phyloP scores from a whole-genome alignment of 768 basidiomycete genomes.

The Lactarius akahatsu region DNA sequence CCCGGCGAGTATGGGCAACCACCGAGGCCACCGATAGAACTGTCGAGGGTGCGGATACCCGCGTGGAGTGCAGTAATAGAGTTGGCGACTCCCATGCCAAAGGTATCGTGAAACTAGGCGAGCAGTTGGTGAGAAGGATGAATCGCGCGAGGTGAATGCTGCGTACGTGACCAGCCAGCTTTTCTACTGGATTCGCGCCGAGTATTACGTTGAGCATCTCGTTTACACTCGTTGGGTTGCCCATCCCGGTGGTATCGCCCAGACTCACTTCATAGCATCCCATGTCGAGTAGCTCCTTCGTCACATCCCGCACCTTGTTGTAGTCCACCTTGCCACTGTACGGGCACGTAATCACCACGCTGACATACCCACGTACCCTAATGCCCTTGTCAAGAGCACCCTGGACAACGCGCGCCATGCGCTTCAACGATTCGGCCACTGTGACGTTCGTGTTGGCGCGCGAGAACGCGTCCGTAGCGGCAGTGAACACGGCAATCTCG shows the following conservation, averaged over 20 bases:
- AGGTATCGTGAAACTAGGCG: slow-evolving; percentile 84
- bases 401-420: slow-evolving; percentile 59
- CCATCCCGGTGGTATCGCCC: slow-evolving; percentile 90
- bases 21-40: slow-evolving; percentile 85
- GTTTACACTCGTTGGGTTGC: slow-evolving; percentile 66
- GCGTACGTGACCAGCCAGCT: slow-evolving; percentile 71
- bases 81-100: slow-evolving; percentile 78
- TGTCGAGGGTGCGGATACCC: slow-evolving; percentile 80
- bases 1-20: slow-evolving; percentile 97
- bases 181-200: slow-evolving; percentile 56
- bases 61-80: slow-evolving; percentile 66
- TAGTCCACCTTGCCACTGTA: slow-evolving; percentile 78
- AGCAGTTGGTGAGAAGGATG: slow-evolving; percentile 1
- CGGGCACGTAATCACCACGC: slow-evolving; percentile 80
- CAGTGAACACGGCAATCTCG: slow-evolving; percentile 88
- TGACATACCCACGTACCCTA: slow-evolving; percentile 82
- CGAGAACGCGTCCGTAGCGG: slow-evolving; percentile 84
- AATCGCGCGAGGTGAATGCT: not conserved
- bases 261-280: slow-evolving; percentile 93
- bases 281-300: slow-evolving; percentile 75
- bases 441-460: slow-evolving; percentile 82
- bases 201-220: slow-evolving; percentile 71
- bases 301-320: slow-evolving; percentile 61
- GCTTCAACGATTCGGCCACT: slow-evolving; percentile 64
- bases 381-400: slow-evolving; percentile 61